Evolutionary conservation across 2,329 filamentous ascomycete genomes (phyloP).

Genomic region (Ceratocystis colombiana): DNA sequence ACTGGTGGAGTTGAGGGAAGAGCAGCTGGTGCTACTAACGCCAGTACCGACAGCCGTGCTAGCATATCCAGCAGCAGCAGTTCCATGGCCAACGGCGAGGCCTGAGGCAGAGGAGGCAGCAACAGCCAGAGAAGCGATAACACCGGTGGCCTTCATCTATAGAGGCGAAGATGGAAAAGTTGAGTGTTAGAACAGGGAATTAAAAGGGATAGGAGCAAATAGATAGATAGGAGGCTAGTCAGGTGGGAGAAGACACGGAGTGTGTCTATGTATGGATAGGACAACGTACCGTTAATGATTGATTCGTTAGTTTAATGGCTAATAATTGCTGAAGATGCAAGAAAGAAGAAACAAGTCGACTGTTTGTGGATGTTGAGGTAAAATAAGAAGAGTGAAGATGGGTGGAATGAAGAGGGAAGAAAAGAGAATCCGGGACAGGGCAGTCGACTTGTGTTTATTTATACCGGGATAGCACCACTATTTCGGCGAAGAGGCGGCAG

Average conservation of each 20-base stretch:
- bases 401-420: background rate
- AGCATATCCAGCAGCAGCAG: background rate
- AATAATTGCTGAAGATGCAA: constrained; percentile 1
- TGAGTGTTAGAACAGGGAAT: background rate
- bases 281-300: background rate
- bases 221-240: background rate
- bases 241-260: background rate
- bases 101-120: constrained; percentile 1
- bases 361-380: constrained; percentile 1
- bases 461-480: background rate
- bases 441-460: background rate
- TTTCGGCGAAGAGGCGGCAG: background rate
- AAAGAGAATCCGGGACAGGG: background rate
- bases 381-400: background rate
- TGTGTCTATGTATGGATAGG: background rate
- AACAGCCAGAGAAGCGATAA: constrained; percentile 9
- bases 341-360: background rate
- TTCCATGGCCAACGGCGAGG: background rate
- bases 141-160: constrained; percentile 10
- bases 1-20: background rate
- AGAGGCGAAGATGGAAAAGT: background rate
- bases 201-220: background rate
- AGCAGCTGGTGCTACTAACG: constrained; percentile 6
- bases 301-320: background rate
- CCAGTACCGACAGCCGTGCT: constrained; percentile 10